A percentile compares a stretch with the other conserved stretches of the same genome.
These are phyloP conservation scores for Trapa incisa DNA, from an alignment of 345 rosid genomes.

Conservation along the genomic window DNA sequence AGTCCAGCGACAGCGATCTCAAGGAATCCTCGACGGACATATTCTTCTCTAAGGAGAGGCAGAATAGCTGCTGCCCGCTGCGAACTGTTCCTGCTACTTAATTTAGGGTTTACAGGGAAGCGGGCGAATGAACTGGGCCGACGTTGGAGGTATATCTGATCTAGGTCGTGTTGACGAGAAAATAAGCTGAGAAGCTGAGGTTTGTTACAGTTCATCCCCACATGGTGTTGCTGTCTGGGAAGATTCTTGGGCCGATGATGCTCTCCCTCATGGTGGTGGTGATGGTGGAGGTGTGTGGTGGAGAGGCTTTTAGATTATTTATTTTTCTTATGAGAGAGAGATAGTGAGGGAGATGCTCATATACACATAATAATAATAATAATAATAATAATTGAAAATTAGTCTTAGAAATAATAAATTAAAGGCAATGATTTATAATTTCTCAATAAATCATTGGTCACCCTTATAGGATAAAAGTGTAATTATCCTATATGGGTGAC, in stretches of 20 bases:
- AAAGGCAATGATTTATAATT: too few species aligned
- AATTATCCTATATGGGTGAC: too few species aligned
- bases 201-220: not conserved
- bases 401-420: too few species aligned
- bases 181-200: not conserved
- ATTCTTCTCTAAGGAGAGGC: not conserved
- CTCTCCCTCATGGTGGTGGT: not conserved
- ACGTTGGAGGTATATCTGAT: not conserved
- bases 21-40: slow-evolving; percentile 66
- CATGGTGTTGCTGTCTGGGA: not conserved
- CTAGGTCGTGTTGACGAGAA: not conserved
- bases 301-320: slow-evolving; percentile 13
- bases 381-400: too few species aligned
- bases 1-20: slow-evolving; percentile 87
- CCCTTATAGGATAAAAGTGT: too few species aligned
- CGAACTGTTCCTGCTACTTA: not conserved
- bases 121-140: not conserved
- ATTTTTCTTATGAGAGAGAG: slow-evolving; percentile 19
- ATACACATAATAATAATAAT: too few species aligned
- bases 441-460: too few species aligned
- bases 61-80: not conserved
- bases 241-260: not conserved
- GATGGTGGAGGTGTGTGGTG: slow-evolving; percentile 1
- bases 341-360: slow-evolving; percentile 4
- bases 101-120: not conserved